Base-by-base conservation (phyloP, 1,139 yeast species). In the Lodderomyces orthopsilosis region DNA sequence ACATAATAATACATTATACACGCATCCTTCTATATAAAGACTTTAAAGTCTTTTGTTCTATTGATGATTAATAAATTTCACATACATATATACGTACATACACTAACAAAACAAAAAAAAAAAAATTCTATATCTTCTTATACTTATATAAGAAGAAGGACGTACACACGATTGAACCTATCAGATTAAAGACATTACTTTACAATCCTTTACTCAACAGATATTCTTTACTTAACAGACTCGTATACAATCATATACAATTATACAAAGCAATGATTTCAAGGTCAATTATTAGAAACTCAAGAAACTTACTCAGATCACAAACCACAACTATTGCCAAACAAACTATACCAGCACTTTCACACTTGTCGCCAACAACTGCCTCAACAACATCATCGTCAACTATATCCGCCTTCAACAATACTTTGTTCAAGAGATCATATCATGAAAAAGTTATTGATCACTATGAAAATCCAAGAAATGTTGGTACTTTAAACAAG, bases 391-490 rank as follows among this genome's bases (percentile, higher is more conserved):
- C 26, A n/a, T 22, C 32, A 28, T 15, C 34, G 21, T 3, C 15
- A 18, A 19, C 13, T 15, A 30, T 27, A 36, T 30, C 35, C 35
- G 39, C 24, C 7, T 8, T 38, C 33, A 26, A 34, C 24, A 27
- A 33, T 3, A 19, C 40, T 4, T 37, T 40, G 23, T 33, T 38
- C 38, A 58, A 52, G 44, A 64, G 77, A 57, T 44, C 51, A 41
- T 85, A 85, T 57, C 94, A 86, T 55, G 87, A 85, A 46, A 85
- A 84, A 60, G 83, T 78, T 38, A 84, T 93, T 55, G 98, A 93
- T 63, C 98, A 93, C 65, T 93, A 93, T 68, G 83, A 88, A 60
- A 91, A 91, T 70, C 98, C 98, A 48, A 80, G 98, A 65, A 93
- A 93, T 62, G 98, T 93, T 37, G 98, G 98, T 15, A 79, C 96